Conservation (phyloP, 805 yeast species). For the Candida stauntonica region DNA sequence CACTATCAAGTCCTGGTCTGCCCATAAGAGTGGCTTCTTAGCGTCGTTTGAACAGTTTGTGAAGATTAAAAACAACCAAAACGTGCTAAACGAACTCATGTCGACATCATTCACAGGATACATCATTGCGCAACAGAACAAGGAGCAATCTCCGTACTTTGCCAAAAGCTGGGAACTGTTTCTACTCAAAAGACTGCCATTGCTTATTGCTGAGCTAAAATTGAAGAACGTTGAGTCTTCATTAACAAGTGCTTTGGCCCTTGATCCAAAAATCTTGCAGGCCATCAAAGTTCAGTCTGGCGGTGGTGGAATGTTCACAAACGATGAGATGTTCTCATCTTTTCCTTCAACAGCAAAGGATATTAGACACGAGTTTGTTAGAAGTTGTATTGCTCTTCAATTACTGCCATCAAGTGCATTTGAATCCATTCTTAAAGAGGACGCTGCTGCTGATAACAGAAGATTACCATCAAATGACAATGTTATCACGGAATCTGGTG, state of each 20-base stretch:
- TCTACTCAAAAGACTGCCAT: slow-evolving; percentile 43
- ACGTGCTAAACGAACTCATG: slow-evolving; percentile 36
- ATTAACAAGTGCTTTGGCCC: slow-evolving; percentile 26
- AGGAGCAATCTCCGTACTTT: slow-evolving; percentile 30
- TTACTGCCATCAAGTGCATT: slow-evolving; percentile 33
- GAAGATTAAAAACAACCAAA: slow-evolving; percentile 25
- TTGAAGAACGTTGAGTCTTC: slow-evolving; percentile 27
- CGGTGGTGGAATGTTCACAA: slow-evolving; percentile 14
- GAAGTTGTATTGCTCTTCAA: slow-evolving; percentile 37
- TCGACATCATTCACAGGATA: slow-evolving; percentile 42
- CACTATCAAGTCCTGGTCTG: slow-evolving; percentile 33
- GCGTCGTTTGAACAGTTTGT: slow-evolving; percentile 31
- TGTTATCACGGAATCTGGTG: slow-evolving; percentile 31
- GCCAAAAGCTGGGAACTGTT: slow-evolving; percentile 43
- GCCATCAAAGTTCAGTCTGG: slow-evolving; percentile 20
- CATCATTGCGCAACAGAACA: slow-evolving; percentile 33
- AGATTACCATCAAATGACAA: slow-evolving; percentile 32
- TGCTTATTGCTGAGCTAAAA: slow-evolving; percentile 34
- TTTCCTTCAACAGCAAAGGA: slow-evolving; percentile 44
- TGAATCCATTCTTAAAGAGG: slow-evolving; percentile 35
- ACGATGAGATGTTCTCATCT: slow-evolving; percentile 48
- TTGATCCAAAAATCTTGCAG: slow-evolving; percentile 32
- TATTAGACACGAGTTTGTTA: slow-evolving; percentile 48
- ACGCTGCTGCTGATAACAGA: slow-evolving; percentile 34
- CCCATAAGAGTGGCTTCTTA: slow-evolving; percentile 29